Evolutionary conservation across 331 rosid genomes (phyloP).

Genomic region (Prunus yedoensis): DNA sequence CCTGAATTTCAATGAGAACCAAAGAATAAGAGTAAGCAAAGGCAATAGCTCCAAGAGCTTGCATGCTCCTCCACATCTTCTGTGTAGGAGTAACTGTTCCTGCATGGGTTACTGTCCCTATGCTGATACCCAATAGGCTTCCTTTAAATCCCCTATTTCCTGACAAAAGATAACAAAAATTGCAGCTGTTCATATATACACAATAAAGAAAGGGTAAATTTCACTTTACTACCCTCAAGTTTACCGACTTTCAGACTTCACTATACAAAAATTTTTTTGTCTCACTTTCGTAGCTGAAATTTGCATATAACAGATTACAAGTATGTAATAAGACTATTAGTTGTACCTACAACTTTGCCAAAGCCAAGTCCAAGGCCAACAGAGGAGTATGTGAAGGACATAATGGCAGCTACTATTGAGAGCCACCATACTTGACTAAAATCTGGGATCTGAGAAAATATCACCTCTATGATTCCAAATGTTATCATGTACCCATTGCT

Average conservation of each 20-base stretch:
- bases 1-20: slow-evolving; percentile 82
- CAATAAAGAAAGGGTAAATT: too few relatives aligned
- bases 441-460: slow-evolving; percentile 74
- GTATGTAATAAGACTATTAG: not conserved
- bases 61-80: slow-evolving; percentile 75
- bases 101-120: slow-evolving; percentile 49
- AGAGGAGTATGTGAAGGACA: slow-evolving; percentile 71
- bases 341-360: slow-evolving; percentile 64
- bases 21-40: slow-evolving; percentile 73
- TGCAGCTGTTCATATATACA: not conserved
- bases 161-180: slow-evolving; percentile 17
- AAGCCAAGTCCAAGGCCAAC: slow-evolving; percentile 67
- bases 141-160: slow-evolving; percentile 62
- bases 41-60: slow-evolving; percentile 84
- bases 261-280: too few relatives aligned
- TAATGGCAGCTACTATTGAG: slow-evolving; percentile 76
- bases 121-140: slow-evolving; percentile 58
- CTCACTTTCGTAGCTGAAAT: too few relatives aligned
- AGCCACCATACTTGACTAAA: slow-evolving; percentile 85
- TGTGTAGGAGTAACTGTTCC: slow-evolving; percentile 60
- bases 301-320: too few relatives aligned
- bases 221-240: too few relatives aligned
- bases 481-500: slow-evolving; percentile 79
- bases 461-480: slow-evolving; percentile 60
- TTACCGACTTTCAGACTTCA: too few relatives aligned